These are phyloP conservation scores for Candida tammaniensis DNA, from an alignment of 805 yeast species.

Conservation along the genomic window DNA sequence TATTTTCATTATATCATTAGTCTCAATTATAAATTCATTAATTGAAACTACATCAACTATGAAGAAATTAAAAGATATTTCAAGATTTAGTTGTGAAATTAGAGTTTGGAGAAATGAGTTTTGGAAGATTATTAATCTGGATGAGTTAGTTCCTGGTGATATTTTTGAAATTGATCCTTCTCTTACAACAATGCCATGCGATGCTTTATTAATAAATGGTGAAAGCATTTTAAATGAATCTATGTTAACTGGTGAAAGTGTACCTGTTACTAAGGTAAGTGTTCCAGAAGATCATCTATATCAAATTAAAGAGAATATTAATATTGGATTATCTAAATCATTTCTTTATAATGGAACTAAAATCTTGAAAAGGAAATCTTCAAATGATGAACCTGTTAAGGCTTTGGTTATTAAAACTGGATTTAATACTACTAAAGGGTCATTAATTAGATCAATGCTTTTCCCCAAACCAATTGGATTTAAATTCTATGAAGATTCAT, in stretches of 20 bases:
- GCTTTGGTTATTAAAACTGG: constrained; percentile 91
- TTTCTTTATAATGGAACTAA: constrained; percentile 87
- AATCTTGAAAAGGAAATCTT: constrained; percentile 75
- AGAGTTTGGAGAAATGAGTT: constrained; percentile 90
- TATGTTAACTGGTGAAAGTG: constrained; percentile 97
- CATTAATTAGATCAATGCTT: constrained; percentile 89
- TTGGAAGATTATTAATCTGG: constrained; percentile 78
- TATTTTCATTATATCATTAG: constrained; percentile 79
- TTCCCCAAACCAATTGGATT: constrained; percentile 94
- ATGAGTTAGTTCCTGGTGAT: constrained; percentile 93
- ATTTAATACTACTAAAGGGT: constrained; percentile 93
- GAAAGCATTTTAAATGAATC: constrained; percentile 97
- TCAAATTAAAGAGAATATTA: constrained; percentile 58
- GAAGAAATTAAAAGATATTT: constrained; percentile 66
- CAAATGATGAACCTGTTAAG: constrained; percentile 71
- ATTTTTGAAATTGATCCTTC: constrained; percentile 90
- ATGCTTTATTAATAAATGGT: constrained; percentile 81
- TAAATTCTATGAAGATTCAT: constrained; percentile 91
- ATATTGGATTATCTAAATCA: constrained; percentile 67
- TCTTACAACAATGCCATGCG: constrained; percentile 76
- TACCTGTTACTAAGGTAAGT: constrained; percentile 83
- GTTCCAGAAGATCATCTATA: constrained; percentile 61
- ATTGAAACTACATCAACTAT: constrained; percentile 82
- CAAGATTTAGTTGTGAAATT: constrained; percentile 73
- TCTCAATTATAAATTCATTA: constrained; percentile 76